These are phyloP conservation scores for Mitragyna speciosa DNA, from an alignment of 257 asterid species.

Conservation along the genomic window DNA sequence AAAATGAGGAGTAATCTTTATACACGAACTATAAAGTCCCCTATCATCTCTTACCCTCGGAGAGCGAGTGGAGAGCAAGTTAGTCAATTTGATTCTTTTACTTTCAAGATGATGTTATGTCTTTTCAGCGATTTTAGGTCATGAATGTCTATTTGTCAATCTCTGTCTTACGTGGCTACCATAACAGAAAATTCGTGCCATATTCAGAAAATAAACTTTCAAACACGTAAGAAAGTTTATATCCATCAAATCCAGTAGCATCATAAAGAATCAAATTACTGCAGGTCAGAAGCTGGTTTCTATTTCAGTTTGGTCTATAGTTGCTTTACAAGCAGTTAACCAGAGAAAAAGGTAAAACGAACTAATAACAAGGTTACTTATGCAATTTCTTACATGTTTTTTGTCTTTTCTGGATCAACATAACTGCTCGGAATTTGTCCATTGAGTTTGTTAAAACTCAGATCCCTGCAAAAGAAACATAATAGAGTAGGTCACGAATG, in stretches of 20 bases:
- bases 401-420: not conserved
- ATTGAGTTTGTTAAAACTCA: slow-evolving; percentile 61
- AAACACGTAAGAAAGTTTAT: not conserved
- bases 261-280: not conserved
- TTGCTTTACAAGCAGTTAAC: not conserved
- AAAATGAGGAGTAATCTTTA: no score
- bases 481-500: not conserved
- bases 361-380: not conserved
- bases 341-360: not conserved
- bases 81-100: not conserved
- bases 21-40: not conserved
- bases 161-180: no score
- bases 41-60: not conserved
- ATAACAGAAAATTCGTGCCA: not conserved
- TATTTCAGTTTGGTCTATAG: not conserved
- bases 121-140: not conserved
- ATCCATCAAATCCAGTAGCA: not conserved
- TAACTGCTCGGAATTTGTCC: slow-evolving; percentile 49
- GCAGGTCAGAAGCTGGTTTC: not conserved
- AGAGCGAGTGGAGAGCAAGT: not conserved
- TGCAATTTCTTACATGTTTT: not conserved
- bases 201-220: not conserved
- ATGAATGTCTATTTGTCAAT: no score
- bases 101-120: no score
- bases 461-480: slow-evolving; percentile 54